Evolutionary conservation across 148 eudicot species (phyloP), one percentile per base, ranked within the genome.

Genomic region (Agrostemma githago): DNA sequence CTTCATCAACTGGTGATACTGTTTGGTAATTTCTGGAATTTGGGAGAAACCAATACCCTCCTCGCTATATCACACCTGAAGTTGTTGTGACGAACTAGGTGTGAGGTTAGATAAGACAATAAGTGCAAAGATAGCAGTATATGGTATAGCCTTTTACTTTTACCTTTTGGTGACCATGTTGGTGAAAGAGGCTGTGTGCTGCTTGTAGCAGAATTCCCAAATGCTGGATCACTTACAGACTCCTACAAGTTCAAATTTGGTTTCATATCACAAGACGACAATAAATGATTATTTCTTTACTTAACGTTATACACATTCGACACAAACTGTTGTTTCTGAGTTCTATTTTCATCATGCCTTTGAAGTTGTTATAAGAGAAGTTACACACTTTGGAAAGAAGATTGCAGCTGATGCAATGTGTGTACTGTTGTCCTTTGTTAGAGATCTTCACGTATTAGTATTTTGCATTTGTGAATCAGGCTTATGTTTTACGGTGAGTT

Each of bases 111-210:
- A 75, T 46, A 43, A 62, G 66, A 44, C 7, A 37, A 53, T 37
- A 41, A 78, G 20, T 60, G 19, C 17, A 56, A 70, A 75, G 71
- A 76, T 19, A 65, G 6, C 6, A 62, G 56, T 14, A 14, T 66
- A 70, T 21, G 72, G 12, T 34, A 26, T 26, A 26, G 42, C n/a
- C 20, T 3, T 70, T 63, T 6, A 63, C 42, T 61, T 40, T 21
- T 75, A 72, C 77, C 82, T 69, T 57, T 78, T 43, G 71, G 48
- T 34, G 83, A 70, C 39, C 79, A 56, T 39, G 79, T 69, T 17
- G 68, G 51, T 42, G 85, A 85, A 14, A 59, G 77, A 62, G 77
- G 56, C 40, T 72, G 78, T 59, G 83, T 62, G 78, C 87, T 85
- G 71, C 77, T 73, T 37, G 70, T 42, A 40, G 72, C 79, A 46